Conservation (phyloP, 495 filamentous ascomycete genomes). For the Massariosphaeria phaeospora region DNA sequence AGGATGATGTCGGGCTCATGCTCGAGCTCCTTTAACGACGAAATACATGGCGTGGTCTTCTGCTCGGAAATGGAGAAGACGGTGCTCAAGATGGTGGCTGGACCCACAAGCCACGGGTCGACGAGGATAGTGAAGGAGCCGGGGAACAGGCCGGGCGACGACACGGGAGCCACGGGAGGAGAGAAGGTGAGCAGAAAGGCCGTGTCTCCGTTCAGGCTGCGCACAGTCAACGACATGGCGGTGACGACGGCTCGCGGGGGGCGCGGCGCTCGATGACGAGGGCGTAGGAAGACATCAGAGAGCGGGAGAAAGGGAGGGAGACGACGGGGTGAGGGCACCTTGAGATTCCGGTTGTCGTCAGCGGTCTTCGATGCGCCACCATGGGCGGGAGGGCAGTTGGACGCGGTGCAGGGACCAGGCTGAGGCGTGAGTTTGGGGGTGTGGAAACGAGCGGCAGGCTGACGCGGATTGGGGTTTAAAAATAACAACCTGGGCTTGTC, state of each 20-base stretch:
- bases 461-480: constrained; percentile 5
- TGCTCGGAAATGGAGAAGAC: constrained; percentile 53
- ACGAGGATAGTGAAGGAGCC: constrained; percentile 60
- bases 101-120: constrained; percentile 66
- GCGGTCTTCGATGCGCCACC: constrained; percentile 13
- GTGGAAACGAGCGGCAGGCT: constrained; percentile 20
- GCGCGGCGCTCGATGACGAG: constrained; percentile 1
- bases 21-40: constrained; percentile 55
- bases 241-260: background rate
- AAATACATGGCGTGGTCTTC: constrained; percentile 46
- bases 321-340: background rate
- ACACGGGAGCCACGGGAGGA: constrained; percentile 42
- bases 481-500: too few species aligned
- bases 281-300: constrained; percentile 4
- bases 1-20: constrained; percentile 60
- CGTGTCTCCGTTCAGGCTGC: constrained; percentile 64
- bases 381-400: constrained; percentile 12
- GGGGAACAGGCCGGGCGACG: constrained; percentile 39
- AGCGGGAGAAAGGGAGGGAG: background rate
- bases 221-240: constrained; percentile 61
- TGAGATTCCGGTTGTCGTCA: background rate
- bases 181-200: constrained; percentile 64
- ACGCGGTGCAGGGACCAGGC: constrained; percentile 1
- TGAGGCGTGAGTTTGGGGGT: background rate
- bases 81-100: constrained; percentile 56